Base-by-base conservation (phyloP, 768 basidiomycete species). In the Suillus bovinus region DNA sequence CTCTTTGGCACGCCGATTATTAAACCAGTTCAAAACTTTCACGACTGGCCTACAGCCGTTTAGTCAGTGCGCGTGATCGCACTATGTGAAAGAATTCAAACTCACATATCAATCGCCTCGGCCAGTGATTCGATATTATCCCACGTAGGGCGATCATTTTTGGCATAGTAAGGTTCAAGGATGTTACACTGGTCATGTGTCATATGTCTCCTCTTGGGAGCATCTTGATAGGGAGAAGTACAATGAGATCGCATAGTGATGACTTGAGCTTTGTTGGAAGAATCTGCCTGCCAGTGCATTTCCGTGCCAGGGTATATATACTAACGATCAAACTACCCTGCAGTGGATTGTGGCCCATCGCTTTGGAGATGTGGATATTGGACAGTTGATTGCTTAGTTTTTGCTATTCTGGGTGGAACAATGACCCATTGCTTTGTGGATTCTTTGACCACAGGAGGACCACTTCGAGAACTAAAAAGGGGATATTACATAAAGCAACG, bases 1-100 rank as follows among this genome's bases (percentile, higher is more conserved):
- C 11, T 39, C 55, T 56, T 56, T 39, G 17, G 38, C 36, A 3
- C 55, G 58, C 29, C 34, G 58, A 52, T 59, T 59, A 57, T 59
- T 59, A n/a, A 36, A 59, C 58, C 50, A 59, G 34, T 57, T 59
- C 9, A 5, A 8, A 20, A 56, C 31, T 57, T 57, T 47, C 10
- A 11, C 5, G 17, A 7, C 38, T 27, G 55, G 36, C 6, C 55
- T 56, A 29, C 3, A 39, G 6, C 11, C 24, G 39, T 29, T 29
- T 55, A 16, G 34, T 55, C 27, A 29, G 36, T 24, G 27, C 8
- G 17, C 5, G 17, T 17, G 10, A 27, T 6, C 24, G 17, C 5
- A 17, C 6, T 39, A 13, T 39, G 27, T 41, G 17, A 38, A 39
- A 17, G 38, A 20, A 56, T 17, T 17, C 10, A 46, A 24, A 22